phyloP scores from a whole-genome alignment of 257 asterid species.

The Lycium ferocissimum region DNA sequence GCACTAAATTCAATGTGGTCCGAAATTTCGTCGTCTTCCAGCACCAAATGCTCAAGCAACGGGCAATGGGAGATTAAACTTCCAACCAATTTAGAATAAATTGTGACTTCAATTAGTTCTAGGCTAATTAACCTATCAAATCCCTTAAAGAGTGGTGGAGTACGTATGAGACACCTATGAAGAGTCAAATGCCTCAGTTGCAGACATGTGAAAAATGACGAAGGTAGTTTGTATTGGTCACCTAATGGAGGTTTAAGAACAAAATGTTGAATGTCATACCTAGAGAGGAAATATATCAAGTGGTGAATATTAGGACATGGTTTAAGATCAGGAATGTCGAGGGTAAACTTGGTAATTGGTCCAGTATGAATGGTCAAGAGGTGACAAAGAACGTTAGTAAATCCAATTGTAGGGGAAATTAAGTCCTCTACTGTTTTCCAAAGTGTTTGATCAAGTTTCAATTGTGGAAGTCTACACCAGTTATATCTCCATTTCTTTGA shows the following conservation, averaged over 20 bases:
- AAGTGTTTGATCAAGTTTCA: not conserved
- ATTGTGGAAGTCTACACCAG: not conserved
- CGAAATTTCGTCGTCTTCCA: not conserved
- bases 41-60: not conserved
- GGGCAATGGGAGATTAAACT: not conserved
- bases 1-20: not conserved
- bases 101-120: not conserved
- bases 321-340: not conserved
- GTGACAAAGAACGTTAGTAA: not conserved
- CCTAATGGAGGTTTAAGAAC: fast-evolving
- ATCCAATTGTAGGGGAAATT: not conserved
- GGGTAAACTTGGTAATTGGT: not conserved
- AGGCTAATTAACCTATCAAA: not conserved
- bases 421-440: not conserved
- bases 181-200: not conserved
- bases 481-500: not conserved
- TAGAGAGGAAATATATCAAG: not conserved
- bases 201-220: not conserved
- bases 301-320: not conserved
- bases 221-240: not conserved
- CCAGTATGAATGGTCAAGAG: not conserved
- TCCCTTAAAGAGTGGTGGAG: not conserved
- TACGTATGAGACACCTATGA: not conserved
- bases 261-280: not conserved
- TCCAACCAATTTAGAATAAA: not conserved